Percentiles rank a stretch among this genome's conserved stretches.
These are phyloP conservation scores for Exophiala lecanii-corni DNA, from an alignment of 2,329 filamentous ascomycete genomes.

Conservation along the genomic window DNA sequence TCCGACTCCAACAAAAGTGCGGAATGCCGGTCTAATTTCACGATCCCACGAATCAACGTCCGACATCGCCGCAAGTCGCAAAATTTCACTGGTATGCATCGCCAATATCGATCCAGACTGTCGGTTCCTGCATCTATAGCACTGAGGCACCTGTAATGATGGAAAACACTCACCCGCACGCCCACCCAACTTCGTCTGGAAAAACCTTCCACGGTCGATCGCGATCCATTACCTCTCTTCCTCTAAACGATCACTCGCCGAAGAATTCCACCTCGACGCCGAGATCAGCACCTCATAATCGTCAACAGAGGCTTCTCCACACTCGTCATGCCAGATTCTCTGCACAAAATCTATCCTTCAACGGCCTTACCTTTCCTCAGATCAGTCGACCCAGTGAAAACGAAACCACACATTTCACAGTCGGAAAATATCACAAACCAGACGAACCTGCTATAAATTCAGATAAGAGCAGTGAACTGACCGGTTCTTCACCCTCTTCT, in stretches of 20 bases:
- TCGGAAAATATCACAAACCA: slow-evolving; percentile 9
- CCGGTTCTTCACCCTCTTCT: slow-evolving; percentile 10
- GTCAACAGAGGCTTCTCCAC: slow-evolving; percentile 23
- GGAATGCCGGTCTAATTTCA: slow-evolving; percentile 21
- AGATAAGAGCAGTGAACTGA: slow-evolving; percentile 6
- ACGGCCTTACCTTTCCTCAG: slow-evolving; percentile 21
- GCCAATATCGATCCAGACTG: slow-evolving; percentile 8
- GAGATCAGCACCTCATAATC: slow-evolving; percentile 18
- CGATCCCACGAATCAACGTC: slow-evolving; percentile 9
- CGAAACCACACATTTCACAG: slow-evolving; percentile 9
- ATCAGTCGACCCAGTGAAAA: slow-evolving; percentile 17
- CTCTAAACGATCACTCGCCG: slow-evolving; percentile 8
- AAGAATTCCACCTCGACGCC: slow-evolving; percentile 12
- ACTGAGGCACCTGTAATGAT: slow-evolving; percentile 19
- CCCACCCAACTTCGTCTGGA: slow-evolving; percentile 15
- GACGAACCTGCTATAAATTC: slow-evolving; percentile 15
- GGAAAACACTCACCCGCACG: slow-evolving; percentile 20
- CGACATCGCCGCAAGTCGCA: slow-evolving; percentile 3
- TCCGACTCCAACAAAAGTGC: slow-evolving; percentile 1
- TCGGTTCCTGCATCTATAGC: slow-evolving; percentile 1
- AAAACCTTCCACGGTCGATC: slow-evolving; percentile 13
- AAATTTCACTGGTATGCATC: slow-evolving; percentile 16
- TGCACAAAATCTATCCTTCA: slow-evolving; percentile 22
- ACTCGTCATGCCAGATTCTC: slow-evolving; percentile 25
- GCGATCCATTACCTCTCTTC: slow-evolving; percentile 12